These are phyloP conservation scores for Spergularia azorica DNA, from an alignment of 179 eudicot species.

Conservation along the genomic window DNA sequence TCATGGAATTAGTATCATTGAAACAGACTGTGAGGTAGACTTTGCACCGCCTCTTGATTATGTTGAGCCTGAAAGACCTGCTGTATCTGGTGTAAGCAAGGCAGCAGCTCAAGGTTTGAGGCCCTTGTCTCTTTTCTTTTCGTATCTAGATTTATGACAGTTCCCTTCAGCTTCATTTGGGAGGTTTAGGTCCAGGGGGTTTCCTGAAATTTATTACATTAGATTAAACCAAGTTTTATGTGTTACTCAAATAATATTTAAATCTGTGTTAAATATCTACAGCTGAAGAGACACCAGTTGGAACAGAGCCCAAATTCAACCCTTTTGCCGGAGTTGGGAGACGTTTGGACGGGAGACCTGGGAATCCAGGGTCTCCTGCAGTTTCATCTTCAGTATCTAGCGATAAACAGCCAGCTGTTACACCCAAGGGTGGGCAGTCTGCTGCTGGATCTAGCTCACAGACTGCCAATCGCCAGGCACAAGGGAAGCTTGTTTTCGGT, in stretches of 20 bases:
- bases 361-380: constrained; percentile 48
- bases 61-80: constrained; percentile 80
- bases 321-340: constrained; percentile 77
- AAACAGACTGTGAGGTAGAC: constrained; percentile 97
- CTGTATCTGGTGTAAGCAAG: constrained; percentile 46
- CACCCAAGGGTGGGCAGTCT: constrained; percentile 41
- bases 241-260: not conserved
- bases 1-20: constrained; percentile 81
- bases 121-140: too few relatives aligned
- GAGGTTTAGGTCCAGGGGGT: not conserved
- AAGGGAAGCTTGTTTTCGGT: constrained; percentile 92
- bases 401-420: constrained; percentile 51
- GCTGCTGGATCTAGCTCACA: constrained; percentile 68
- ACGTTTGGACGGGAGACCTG: constrained; percentile 84
- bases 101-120: constrained; percentile 55
- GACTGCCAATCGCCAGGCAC: constrained; percentile 58
- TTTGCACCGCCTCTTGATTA: constrained; percentile 99
- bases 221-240: not conserved
- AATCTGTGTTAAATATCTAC: constrained; percentile 22
- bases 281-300: constrained; percentile 64
- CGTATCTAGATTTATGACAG: too few relatives aligned
- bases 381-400: constrained; percentile 49
- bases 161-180: not conserved
- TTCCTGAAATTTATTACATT: not conserved
- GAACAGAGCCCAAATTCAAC: constrained; percentile 73